A percentile compares a stretch with the other conserved stretches of the same genome.
Evolutionary conservation across 2,329 filamentous ascomycete genomes (phyloP).

Genomic region (Pezicula neosporulosa): DNA sequence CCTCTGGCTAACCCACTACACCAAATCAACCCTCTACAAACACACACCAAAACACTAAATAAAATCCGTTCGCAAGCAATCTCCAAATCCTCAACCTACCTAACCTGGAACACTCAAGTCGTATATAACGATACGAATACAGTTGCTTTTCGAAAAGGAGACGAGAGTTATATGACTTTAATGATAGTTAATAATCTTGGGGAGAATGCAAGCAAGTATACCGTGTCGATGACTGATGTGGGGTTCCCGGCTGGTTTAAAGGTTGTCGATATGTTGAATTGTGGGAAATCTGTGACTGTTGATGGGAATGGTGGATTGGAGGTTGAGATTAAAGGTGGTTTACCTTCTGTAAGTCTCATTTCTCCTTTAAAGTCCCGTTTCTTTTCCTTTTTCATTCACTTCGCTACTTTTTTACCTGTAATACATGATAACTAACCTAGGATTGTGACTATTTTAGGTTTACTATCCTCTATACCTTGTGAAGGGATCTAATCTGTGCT

Average conservation of each 20-base stretch:
- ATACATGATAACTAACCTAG: too few relatives aligned
- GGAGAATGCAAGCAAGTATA: slow-evolving; percentile 1
- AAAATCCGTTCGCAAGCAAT: slow-evolving; percentile 12
- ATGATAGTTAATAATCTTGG: slow-evolving; percentile 37
- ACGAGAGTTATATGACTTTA: slow-evolving; percentile 7
- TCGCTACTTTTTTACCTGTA: too few relatives aligned
- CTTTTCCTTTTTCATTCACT: too few relatives aligned
- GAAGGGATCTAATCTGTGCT: too few relatives aligned
- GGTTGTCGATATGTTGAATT: slow-evolving; percentile 13
- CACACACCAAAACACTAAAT: slow-evolving; percentile 27
- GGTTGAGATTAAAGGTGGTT: not conserved
- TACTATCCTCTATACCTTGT: too few relatives aligned
- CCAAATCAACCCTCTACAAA: slow-evolving; percentile 33
- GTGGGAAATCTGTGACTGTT: slow-evolving; percentile 1
- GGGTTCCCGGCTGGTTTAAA: slow-evolving; percentile 4
- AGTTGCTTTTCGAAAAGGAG: slow-evolving; percentile 13
- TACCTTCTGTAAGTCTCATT: slow-evolving; percentile 2
- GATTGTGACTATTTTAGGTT: too few relatives aligned
- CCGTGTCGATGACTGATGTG: slow-evolving; percentile 2
- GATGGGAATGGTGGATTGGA: slow-evolving; percentile 3
- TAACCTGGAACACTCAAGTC: slow-evolving; percentile 6
- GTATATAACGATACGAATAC: slow-evolving; percentile 11
- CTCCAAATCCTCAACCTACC: slow-evolving; percentile 4
- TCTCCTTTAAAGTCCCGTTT: too few relatives aligned
- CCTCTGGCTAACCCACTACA: slow-evolving; percentile 35